Evolutionary conservation across 2,329 filamentous ascomycete genomes (phyloP), one percentile per base, ranked within the genome.

Genomic region (Epichloe uncinata): DNA sequence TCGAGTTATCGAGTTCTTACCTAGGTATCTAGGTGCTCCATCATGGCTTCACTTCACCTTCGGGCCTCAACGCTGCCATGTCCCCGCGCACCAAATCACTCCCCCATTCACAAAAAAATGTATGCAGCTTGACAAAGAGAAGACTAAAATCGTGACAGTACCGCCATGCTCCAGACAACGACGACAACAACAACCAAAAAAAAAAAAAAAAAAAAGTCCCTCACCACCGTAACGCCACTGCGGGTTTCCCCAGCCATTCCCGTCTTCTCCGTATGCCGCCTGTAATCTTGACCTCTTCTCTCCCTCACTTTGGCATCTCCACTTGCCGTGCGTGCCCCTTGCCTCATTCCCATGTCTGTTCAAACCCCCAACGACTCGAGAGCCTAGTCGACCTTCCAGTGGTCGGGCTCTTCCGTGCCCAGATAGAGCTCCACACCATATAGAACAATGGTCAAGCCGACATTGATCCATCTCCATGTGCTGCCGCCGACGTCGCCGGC

Each of bases 371-470:
- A 48, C 44, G n/a, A 6, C 4, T 13, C 37, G 13, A 4, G 26
- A 11, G 5, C 54, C 85, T 74, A 95, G 66, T 96, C 91, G 20
- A 83, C 84, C 72, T 97, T 97, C 90, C 91, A 97, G 66, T 97
- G 91, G 59, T 95, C 87, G 45, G 87, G 78, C 60, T 94, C 87
- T 50, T 87, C 85, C 56, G 85, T 85, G 20, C 88, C 87, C 11
- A 97, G 77, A 61, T 90, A 91, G 49, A 97, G 71, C 68, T 98
- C 93, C 42, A 97, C 75, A 3, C 88, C 85, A 63, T 98, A 98
- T 15, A 97, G 70, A 6, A 78, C 77, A 85, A 97, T 94, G 0
- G 90, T 96, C 46, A 84, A 81, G 5, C 83, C 86, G 41, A 97
- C 75, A 58, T 98, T 98, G 58, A 93, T 78, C 93, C 93, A 97